Evolutionary conservation across 306 rosid genomes (phyloP), one percentile per base, ranked within the genome.

Genomic region (Cucurbita moschata): DNA sequence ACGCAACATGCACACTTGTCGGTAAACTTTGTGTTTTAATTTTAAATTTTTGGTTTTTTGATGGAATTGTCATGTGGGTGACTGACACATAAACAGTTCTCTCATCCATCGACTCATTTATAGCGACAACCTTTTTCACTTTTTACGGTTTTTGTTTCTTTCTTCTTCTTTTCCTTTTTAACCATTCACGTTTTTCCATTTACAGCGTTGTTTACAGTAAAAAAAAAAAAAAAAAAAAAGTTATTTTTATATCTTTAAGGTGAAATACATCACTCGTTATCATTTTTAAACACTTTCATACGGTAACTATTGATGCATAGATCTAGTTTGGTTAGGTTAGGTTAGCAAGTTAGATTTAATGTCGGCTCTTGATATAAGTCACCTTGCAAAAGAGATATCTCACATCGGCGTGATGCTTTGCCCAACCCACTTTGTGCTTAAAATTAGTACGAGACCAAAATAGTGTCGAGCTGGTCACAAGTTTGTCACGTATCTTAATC

Each of bases 21-120:
- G 71, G 71, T 30, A 40, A 62, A 10, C 38, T 26, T 59, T 11
- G 19, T 12, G 3, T 35, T 12, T 37, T 13, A 14, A 14, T 37
- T 7, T 62, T 60, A 6, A 10, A 6, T 53, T 57, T 23, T 26
- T 26, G 12, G 13, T n/a, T 5, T 26, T 37, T 15, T 62, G 67
- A 61, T 40, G 13, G 8, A 64, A 4, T 62, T 39, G 51, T 37
- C 70, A 64, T 64, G 70, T 64, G 70, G 23, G 51, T n/a, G 70
- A 64, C 70, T 64, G 70, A 64, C 70, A 64, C 70, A n/a, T 3
- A 5, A 40, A 64, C 70, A 64, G 15, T 40, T 40, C 30, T n/a
- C 51, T 63, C 70, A n/a, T 64, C 70, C 14, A 64, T 64, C 42
- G 51, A 40, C 30, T 64, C 70, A 64, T 64, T 64, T 64, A 64